These are phyloP conservation scores for Plasmodium reichenowi DNA, from an alignment of 169 alveolate genomes.

Conservation along the genomic window DNA sequence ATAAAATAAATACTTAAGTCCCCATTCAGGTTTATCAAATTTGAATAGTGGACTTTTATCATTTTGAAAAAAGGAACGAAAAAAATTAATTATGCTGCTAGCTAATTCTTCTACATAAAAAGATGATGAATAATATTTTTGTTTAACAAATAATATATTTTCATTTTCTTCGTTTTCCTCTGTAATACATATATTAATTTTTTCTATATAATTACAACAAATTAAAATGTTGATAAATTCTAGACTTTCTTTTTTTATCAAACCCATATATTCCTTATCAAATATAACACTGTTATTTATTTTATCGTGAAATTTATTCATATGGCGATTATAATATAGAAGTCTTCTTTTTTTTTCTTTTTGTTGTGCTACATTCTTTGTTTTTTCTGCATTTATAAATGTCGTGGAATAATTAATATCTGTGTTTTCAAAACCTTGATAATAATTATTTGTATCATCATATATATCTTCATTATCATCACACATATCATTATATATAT, in stretches of 20 bases:
- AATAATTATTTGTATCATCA: neutral
- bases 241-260: conserved; percentile 59
- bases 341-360: too few relatives aligned
- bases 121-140: neutral
- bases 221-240: conserved; percentile 50
- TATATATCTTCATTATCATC: neutral
- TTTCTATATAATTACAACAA: conserved; percentile 36
- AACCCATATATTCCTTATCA: conserved; percentile 38
- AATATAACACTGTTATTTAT: conserved; percentile 18
- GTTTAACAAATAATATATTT: conserved; percentile 3
- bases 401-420: neutral
- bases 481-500: neutral
- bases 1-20: conserved; percentile 56
- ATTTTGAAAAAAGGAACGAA: conserved; percentile 71
- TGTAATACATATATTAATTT: conserved; percentile 30
- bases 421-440: neutral
- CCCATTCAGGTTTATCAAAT: conserved; percentile 77
- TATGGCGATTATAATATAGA: too few relatives aligned
- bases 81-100: conserved; percentile 36
- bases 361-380: neutral
- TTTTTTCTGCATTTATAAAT: neutral
- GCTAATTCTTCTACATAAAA: conserved; percentile 27
- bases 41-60: conserved; percentile 48
- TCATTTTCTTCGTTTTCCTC: conserved; percentile 7
- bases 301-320: conserved; percentile 11